A percentile compares a stretch with the other conserved stretches of the same genome.
Evolutionary conservation across 768 basidiomycete genomes (phyloP).

Genomic region (Boletus pseudo-olivaceus): DNA sequence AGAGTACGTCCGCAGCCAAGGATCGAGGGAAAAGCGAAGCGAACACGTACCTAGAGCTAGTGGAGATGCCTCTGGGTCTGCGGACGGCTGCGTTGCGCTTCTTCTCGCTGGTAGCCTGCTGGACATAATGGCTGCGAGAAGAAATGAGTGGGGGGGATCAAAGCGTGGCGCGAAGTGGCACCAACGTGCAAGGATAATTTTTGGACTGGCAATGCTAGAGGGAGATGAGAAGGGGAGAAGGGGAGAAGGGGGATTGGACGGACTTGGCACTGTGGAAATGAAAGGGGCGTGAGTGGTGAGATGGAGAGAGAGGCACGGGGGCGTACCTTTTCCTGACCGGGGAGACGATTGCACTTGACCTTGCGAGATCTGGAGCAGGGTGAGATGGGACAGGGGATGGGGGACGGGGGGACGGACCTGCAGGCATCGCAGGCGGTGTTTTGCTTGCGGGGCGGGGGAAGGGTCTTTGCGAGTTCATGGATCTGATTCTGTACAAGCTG

Average conservation of each 20-base stretch:
- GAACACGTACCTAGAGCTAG: constrained; percentile 42
- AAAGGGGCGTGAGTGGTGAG: constrained; percentile 11
- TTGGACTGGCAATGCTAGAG: constrained; percentile 78
- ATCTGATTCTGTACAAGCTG: constrained; percentile 77
- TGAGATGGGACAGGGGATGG: neutral
- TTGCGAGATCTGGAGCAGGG: constrained; percentile 61
- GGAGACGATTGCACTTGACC: constrained; percentile 83
- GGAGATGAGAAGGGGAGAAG: constrained; percentile 8
- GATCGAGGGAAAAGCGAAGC: constrained; percentile 4
- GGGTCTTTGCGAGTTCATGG: constrained; percentile 73
- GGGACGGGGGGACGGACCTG: constrained; percentile 45
- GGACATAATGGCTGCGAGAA: constrained; percentile 62
- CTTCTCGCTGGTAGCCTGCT: constrained; percentile 83
- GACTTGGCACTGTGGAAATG: constrained; percentile 62
- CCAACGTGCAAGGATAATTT: constrained; percentile 90
- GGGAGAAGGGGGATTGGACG: constrained; percentile 16
- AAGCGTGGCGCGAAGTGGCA: constrained; percentile 24
- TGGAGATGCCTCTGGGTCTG: constrained; percentile 63
- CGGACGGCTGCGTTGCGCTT: constrained; percentile 61
- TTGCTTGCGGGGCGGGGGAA: constrained; percentile 85
- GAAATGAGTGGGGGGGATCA: constrained; percentile 17
- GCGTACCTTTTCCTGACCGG: constrained; percentile 77
- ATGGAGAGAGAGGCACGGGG: constrained; percentile 11
- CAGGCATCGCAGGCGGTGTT: constrained; percentile 94
- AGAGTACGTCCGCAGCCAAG: constrained; percentile 21